phyloP scores from a whole-genome alignment of 495 filamentous ascomycete species.

The Penicillium manginii region DNA sequence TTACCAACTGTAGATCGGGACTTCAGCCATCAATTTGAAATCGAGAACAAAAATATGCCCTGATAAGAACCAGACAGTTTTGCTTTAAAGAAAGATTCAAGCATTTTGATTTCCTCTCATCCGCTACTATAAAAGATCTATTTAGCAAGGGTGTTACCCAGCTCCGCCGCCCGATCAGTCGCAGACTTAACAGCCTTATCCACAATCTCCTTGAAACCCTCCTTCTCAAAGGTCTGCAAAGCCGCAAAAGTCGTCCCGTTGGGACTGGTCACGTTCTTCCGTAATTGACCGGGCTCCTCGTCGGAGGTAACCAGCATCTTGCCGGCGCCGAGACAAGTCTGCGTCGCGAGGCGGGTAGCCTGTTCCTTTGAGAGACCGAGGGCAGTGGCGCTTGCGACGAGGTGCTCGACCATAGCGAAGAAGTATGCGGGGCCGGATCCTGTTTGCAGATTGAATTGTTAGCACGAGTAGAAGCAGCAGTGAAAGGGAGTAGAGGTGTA shows the following conservation, averaged over 20 bases:
- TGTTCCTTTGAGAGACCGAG: slow-evolving; percentile 43
- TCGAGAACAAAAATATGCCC: too few relatives aligned
- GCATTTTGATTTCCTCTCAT: not conserved
- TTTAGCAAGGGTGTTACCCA: slow-evolving; percentile 27
- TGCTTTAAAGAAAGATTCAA: not conserved
- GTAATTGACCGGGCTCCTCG: slow-evolving; percentile 41
- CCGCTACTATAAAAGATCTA: not conserved
- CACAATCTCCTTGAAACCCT: slow-evolving; percentile 39
- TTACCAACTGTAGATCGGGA: not conserved
- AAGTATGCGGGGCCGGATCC: slow-evolving; percentile 50
- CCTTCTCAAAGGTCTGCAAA: slow-evolving; percentile 39
- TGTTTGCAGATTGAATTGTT: slow-evolving; percentile 6
- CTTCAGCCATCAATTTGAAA: too few relatives aligned
- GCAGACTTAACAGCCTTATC: slow-evolving; percentile 46
- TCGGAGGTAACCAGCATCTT: slow-evolving; percentile 44
- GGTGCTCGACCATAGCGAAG: slow-evolving; percentile 51
- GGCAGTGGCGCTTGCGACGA: slow-evolving; percentile 42
- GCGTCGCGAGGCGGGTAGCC: slow-evolving; percentile 43
- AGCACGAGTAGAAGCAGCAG: not conserved
- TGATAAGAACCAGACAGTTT: not conserved
- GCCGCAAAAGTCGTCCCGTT: slow-evolving; percentile 48
- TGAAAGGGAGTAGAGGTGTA: not conserved
- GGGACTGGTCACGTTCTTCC: slow-evolving; percentile 49
- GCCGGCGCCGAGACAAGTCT: slow-evolving; percentile 48
- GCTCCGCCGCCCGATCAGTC: slow-evolving; percentile 39